Evolutionary conservation across 202 grass and related monocot species (phyloP).

Genomic region (Schoenoplectus tabernaemontani): DNA sequence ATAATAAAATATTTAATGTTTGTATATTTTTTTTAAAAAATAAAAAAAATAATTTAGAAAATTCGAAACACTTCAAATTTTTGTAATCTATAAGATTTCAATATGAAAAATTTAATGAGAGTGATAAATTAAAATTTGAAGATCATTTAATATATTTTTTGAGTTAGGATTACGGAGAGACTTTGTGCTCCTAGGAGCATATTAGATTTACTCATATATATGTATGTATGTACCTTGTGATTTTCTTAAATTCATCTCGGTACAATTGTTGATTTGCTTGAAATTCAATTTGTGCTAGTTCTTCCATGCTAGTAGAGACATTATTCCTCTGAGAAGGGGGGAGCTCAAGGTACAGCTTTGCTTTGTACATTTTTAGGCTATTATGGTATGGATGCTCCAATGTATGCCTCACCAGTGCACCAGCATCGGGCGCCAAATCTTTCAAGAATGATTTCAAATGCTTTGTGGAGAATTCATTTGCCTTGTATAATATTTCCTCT

Average conservation of each 20-base stretch:
- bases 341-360: conserved; percentile 35
- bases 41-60: no score
- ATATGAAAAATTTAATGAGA: neutral
- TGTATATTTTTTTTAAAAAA: no score
- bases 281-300: conserved; percentile 44
- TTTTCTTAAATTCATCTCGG: conserved; percentile 33
- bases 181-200: no score
- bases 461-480: conserved; percentile 42
- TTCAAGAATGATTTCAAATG: conserved; percentile 16
- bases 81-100: neutral
- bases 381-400: conserved; percentile 58
- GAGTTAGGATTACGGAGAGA: no score
- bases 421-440: conserved; percentile 14
- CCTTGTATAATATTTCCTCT: conserved; percentile 33
- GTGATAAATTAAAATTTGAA: no score
- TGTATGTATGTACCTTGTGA: conserved; percentile 27
- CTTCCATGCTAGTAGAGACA: conserved; percentile 19
- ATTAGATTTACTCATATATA: no score
- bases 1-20: neutral
- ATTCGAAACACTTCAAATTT: no score
- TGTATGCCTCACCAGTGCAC: conserved; percentile 29
- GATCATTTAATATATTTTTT: no score
- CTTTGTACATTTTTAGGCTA: conserved; percentile 54
- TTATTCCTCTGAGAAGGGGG: neutral
- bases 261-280: conserved; percentile 25